Percentiles rank a stretch among this genome's conserved stretches.
These are phyloP conservation scores for Penicillium bovifimosum DNA, from an alignment of 495 filamentous ascomycete species.

Conservation along the genomic window DNA sequence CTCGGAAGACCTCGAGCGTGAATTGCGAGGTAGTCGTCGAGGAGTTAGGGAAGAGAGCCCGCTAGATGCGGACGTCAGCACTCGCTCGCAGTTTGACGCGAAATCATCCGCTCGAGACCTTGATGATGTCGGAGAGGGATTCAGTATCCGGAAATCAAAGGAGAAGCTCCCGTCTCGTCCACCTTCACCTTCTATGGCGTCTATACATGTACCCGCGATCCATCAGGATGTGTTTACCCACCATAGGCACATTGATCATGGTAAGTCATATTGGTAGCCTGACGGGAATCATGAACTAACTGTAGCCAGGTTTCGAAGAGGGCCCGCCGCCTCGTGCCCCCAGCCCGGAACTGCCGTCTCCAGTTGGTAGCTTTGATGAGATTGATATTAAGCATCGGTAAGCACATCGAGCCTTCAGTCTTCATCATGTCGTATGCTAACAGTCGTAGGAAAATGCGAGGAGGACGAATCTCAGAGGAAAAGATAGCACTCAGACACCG, in stretches of 20 bases:
- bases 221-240: constrained; percentile 80
- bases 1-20: neutral
- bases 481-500: constrained; percentile 13
- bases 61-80: constrained; percentile 11
- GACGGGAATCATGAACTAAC: neutral
- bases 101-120: constrained; percentile 9
- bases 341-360: constrained; percentile 29
- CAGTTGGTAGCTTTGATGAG: constrained; percentile 35
- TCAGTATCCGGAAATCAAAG: constrained; percentile 8
- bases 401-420: neutral
- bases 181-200: constrained; percentile 39
- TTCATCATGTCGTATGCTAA: neutral
- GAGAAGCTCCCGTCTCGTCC: constrained; percentile 28
- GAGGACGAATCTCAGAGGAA: constrained; percentile 14
- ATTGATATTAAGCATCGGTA: constrained; percentile 47
- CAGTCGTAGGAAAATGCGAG: constrained; percentile 1
- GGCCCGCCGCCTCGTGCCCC: constrained; percentile 32
- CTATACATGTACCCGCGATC: constrained; percentile 64
- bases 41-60: neutral
- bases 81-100: constrained; percentile 15
- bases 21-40: neutral
- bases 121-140: constrained; percentile 17
- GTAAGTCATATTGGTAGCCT: constrained; percentile 21
- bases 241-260: constrained; percentile 84
- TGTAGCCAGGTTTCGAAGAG: constrained; percentile 16